Conservation (phyloP, 2,329 filamentous ascomycete genomes). For the Xylaria polymorpha region DNA sequence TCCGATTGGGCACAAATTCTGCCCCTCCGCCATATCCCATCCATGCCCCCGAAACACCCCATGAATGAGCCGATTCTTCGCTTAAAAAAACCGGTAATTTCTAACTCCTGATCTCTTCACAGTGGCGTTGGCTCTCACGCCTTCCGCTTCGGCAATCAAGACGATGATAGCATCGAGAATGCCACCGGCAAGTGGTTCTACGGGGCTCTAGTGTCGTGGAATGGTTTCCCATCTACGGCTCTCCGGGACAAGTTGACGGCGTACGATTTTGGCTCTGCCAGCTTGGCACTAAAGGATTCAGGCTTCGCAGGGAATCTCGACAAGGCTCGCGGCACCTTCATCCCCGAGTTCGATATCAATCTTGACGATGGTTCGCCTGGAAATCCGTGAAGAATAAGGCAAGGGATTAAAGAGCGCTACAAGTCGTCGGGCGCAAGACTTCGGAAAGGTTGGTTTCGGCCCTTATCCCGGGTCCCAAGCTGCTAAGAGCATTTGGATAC, state of each 20-base stretch:
- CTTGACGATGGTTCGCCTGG: slow-evolving; percentile 51
- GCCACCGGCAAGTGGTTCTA: slow-evolving; percentile 47
- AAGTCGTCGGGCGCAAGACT: not conserved
- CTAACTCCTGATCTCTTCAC: not conserved
- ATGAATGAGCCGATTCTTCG: not conserved
- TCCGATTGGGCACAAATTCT: not conserved
- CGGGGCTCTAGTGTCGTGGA: slow-evolving; percentile 46
- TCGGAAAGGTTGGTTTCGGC: not conserved
- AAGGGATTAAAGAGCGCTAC: not conserved
- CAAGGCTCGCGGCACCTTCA: slow-evolving; percentile 57
- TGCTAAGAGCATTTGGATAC: slow-evolving; percentile 15
- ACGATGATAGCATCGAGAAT: slow-evolving; percentile 50
- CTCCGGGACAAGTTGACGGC: slow-evolving; percentile 45
- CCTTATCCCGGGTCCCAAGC: not conserved
- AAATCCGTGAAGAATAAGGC: slow-evolving; percentile 35
- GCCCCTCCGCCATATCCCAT: not conserved
- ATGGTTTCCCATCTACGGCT: slow-evolving; percentile 45
- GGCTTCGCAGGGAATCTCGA: slow-evolving; percentile 44
- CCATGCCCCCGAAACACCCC: not conserved
- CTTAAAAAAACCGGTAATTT: not conserved
- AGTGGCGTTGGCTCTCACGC: slow-evolving; percentile 44
- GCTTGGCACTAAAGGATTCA: slow-evolving; percentile 45
- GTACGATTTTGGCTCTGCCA: slow-evolving; percentile 46
- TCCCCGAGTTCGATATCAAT: slow-evolving; percentile 68
- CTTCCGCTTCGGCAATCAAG: slow-evolving; percentile 47